Evolutionary conservation across 306 rosid species (phyloP), one percentile per base, ranked within the genome.

Genomic region (Lathyrus aphaca): DNA sequence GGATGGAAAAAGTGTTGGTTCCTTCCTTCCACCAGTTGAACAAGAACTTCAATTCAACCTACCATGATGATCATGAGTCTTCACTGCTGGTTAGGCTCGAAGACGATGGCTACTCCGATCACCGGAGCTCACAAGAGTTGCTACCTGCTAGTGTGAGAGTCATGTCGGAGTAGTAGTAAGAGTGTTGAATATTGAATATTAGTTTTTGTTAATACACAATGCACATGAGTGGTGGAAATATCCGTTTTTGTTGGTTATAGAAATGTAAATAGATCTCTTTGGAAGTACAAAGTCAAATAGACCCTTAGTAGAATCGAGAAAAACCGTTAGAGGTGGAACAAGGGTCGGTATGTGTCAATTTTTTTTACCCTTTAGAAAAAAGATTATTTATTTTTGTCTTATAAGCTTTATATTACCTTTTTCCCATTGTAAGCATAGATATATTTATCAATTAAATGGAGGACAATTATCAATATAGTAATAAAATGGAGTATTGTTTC

Each of bases 21-120:
- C 97, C 99, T 5, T 79, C 90, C 80, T 84, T 95, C 74, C 85
- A 83, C 32, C 82, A 89, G 61, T 82, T 95, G 32, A 87, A 84
- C 73, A 66, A 77, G 42, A 79, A 80, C n/a, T 10, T 79, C 54
- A 69, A 79, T 71, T 60, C 78, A 21, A 23, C 53, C 21, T 57
- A 6, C 16, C 44, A 67, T 1, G 77, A 75, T 0, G 77, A 75
- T 2, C 72, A 79, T 0, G 87, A 87, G 60, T 77, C 90, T 7
- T 37, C 66, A 5, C 21, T 84, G 43, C 81, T 87, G 17, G 85
- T 87, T 27, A 77, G 87, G 82, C 96, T 95, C 0, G 99, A 95
- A 83, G 68, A 73, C 0, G 91, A 91, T 0, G 81, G 79, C 18
- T 83, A 74, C 67, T 78, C 82, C 2, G 85, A 85, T 61, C 18